Evolutionary conservation across 768 basidiomycete species (phyloP), one percentile per base, ranked within the genome.

Genomic region (Obba rivulosa): DNA sequence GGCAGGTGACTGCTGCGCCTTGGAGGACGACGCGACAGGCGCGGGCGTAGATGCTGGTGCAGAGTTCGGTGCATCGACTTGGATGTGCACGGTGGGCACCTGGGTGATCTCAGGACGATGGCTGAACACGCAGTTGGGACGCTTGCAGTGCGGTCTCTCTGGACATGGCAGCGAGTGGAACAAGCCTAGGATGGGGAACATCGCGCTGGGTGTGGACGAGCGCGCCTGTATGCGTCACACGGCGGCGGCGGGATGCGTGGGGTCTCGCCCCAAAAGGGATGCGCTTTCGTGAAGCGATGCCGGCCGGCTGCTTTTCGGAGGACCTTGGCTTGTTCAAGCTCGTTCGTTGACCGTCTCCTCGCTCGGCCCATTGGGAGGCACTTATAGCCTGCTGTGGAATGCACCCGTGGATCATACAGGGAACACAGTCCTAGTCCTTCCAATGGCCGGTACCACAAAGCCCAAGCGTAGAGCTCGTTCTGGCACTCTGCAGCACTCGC

Each of bases 101-200:
- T 64, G 63, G 0, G 65, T 65, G 10, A 72, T 53, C 44, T 73
- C 68, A 8, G 61, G 41, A 0, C 66, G 61, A 61, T 91, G 90
- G 17, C 83, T 84, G 65, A 85, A 90, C 14, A 86, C 54, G 62
- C 90, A 92, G 28, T 68, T 59, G 8, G 66, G 51, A 17, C 81
- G 69, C 1, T 62, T 61, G 60, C 88, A 89, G 34, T 63, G 49
- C 2, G 58, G 42, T 47, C 46, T 57, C 22, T 80, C 73, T 4
- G 87, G 87, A 68, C 88, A 91, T 8, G 74, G 62, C 10, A 83
- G 55, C 4, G 67, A 63, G 21, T 72, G 74, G 63, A 90, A 88
- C 17, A 83, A 72, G 8, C 74, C 72, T 4, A 76, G 62, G 3
- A 75, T 67, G 23, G 83, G 74, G 61, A 91, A 88, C 88, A 90